Percentiles rank a stretch among this genome's conserved stretches.
Evolutionary conservation across 768 basidiomycete genomes (phyloP).

Genomic region (Rhizopogon roseolus): DNA sequence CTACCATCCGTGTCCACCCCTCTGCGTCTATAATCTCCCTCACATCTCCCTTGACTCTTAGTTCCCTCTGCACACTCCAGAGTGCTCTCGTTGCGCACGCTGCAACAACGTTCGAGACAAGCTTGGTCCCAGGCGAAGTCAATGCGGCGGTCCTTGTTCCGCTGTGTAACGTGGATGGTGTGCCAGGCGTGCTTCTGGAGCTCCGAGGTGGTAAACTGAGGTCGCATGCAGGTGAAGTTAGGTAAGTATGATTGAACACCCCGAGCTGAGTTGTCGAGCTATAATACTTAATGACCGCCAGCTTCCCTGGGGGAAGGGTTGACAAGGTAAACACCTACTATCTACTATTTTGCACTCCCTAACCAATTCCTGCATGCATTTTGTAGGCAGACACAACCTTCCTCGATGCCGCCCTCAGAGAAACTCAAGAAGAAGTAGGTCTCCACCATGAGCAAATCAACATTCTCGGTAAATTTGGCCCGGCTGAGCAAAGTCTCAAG

Average conservation of each 20-base stretch:
- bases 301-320: constrained; percentile 72
- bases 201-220: constrained; percentile 61
- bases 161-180: constrained; percentile 65
- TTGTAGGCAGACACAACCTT: too few relatives aligned
- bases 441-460: too few relatives aligned
- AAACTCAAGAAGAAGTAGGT: too few relatives aligned
- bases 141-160: constrained; percentile 75
- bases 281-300: constrained; percentile 20
- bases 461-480: too few relatives aligned
- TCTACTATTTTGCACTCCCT: too few relatives aligned
- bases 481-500: too few relatives aligned
- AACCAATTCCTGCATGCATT: too few relatives aligned
- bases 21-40: constrained; percentile 23
- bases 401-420: too few relatives aligned
- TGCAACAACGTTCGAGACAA: constrained; percentile 3
- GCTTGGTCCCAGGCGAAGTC: constrained; percentile 22
- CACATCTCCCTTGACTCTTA: constrained; percentile 30
- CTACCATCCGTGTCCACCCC: constrained; percentile 2
- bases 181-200: constrained; percentile 68
- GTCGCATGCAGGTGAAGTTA: constrained; percentile 78
- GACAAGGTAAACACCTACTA: constrained; percentile 38
- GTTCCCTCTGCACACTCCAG: constrained; percentile 19
- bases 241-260: constrained; percentile 37
- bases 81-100: too few relatives aligned
- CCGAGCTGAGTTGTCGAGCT: background rate